Percentiles rank a stretch among this genome's conserved stretches.
Conservation (phyloP, 2,329 filamentous ascomycete genomes). For the Mycogone perniciosa region DNA sequence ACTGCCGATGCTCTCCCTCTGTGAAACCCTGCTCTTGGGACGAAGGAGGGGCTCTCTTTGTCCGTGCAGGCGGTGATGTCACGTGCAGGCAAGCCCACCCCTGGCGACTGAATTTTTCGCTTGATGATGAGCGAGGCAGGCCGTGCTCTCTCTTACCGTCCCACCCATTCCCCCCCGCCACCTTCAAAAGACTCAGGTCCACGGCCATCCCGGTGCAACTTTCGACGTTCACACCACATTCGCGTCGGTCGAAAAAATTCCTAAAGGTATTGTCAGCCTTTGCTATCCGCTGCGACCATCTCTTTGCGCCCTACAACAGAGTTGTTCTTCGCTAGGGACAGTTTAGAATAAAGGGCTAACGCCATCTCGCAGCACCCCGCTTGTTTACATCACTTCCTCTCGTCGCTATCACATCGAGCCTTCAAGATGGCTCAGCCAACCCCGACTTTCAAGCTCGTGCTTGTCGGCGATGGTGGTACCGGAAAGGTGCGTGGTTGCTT, state of each 20-base stretch:
- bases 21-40: no score
- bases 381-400: constrained; percentile 39
- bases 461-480: constrained; percentile 98
- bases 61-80: constrained; percentile 25
- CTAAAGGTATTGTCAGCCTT: constrained; percentile 16
- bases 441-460: constrained; percentile 99
- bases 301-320: constrained; percentile 5
- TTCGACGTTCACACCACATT: constrained; percentile 29
- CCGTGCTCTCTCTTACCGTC: constrained; percentile 24
- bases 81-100: constrained; percentile 28
- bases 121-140: constrained; percentile 17
- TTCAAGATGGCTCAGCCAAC: constrained; percentile 56
- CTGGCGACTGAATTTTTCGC: constrained; percentile 39
- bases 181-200: constrained; percentile 37
- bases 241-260: constrained; percentile 22
- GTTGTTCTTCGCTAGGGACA: constrained; percentile 15
- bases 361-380: constrained; percentile 33
- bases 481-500: constrained; percentile 68
- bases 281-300: not conserved
- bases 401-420: constrained; percentile 19
- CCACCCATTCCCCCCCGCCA: constrained; percentile 32
- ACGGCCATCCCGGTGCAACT: constrained; percentile 27
- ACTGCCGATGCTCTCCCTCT: no score
- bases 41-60: not conserved
- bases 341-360: constrained; percentile 25